Conservation (phyloP, 1,284 basidiomycete species). For the Somion occarium region DNA sequence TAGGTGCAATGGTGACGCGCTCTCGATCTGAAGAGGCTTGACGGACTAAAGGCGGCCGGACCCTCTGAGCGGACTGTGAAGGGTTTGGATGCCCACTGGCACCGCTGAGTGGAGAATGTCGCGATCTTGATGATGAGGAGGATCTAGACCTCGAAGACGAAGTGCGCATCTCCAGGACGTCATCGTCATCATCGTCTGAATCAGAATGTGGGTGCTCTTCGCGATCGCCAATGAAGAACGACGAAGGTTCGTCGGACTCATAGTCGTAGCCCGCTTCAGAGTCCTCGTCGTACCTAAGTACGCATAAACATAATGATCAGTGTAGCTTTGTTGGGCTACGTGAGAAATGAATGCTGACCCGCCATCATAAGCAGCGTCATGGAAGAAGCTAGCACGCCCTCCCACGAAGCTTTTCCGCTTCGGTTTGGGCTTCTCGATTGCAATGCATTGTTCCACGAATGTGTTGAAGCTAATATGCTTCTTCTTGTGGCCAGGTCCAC, state of each 20-base stretch:
- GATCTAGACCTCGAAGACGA: conserved; percentile 33
- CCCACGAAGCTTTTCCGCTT: conserved; percentile 21
- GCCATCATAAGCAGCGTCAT: conserved; percentile 46
- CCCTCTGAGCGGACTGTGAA: conserved; percentile 13
- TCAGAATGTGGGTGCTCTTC: conserved; percentile 35
- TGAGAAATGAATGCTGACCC: conserved; percentile 43
- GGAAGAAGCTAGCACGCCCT: conserved; percentile 17
- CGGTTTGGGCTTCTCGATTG: conserved; percentile 71
- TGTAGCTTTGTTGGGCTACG: conserved; percentile 1
- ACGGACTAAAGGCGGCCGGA: conserved; percentile 29
- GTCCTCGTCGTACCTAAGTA: conserved; percentile 58
- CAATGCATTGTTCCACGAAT: conserved; percentile 96
- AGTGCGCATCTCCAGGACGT: conserved; percentile 62
- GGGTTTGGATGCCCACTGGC: conserved; percentile 4
- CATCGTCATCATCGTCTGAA: conserved; percentile 48
- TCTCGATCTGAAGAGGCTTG: conserved; percentile 43
- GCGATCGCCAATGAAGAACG: conserved; percentile 28
- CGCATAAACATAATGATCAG: conserved; percentile 10
- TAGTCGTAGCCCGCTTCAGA: conserved; percentile 43
- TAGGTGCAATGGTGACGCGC: conserved; percentile 87
- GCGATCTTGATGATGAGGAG: conserved; percentile 34
- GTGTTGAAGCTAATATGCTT: conserved; percentile 97
- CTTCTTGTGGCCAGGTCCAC: conserved; percentile 38
- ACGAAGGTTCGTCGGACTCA: conserved; percentile 25
- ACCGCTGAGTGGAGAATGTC: conserved; percentile 13